A percentile compares a stretch with the other conserved stretches of the same genome.
phyloP scores from a whole-genome alignment of 345 rosid genomes.

The Diplotaxis tenuifolia region DNA sequence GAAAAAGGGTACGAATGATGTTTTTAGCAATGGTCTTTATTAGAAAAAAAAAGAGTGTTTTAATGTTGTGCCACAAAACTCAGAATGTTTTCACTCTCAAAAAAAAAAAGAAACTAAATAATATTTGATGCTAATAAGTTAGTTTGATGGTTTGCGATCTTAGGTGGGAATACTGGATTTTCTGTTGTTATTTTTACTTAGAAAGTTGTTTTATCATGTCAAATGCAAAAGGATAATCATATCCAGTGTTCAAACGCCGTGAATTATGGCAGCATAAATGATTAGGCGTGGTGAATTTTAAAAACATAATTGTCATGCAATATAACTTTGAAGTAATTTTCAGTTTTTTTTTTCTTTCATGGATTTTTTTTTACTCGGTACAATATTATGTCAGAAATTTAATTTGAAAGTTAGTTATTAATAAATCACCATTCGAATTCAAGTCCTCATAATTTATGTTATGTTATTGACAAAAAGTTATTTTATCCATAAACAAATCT shows the following conservation, averaged over 20 bases:
- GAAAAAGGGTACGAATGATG: neutral
- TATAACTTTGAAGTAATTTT: too few relatives aligned
- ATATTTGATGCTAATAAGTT: neutral
- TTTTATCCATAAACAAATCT: too few relatives aligned
- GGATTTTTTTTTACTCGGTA: too few relatives aligned
- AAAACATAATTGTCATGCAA: neutral
- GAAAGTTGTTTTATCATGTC: neutral
- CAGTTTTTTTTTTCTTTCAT: too few relatives aligned
- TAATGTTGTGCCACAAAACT: neutral
- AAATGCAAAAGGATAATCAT: neutral
- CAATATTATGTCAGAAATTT: too few relatives aligned
- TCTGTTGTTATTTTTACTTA: neutral
- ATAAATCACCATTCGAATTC: too few relatives aligned
- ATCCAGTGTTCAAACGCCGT: neutral
- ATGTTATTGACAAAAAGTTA: too few relatives aligned
- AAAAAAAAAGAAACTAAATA: neutral
- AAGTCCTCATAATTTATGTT: too few relatives aligned
- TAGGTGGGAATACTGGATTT: neutral
- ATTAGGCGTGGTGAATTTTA: neutral
- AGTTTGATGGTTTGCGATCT: neutral
- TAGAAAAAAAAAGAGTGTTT: neutral
- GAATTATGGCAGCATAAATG: neutral
- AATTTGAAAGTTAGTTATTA: too few relatives aligned
- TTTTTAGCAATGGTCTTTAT: neutral
- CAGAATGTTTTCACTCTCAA: neutral